These are phyloP conservation scores for Ilex paraguariensis DNA, from an alignment of 305 asterid genomes.

Conservation along the genomic window DNA sequence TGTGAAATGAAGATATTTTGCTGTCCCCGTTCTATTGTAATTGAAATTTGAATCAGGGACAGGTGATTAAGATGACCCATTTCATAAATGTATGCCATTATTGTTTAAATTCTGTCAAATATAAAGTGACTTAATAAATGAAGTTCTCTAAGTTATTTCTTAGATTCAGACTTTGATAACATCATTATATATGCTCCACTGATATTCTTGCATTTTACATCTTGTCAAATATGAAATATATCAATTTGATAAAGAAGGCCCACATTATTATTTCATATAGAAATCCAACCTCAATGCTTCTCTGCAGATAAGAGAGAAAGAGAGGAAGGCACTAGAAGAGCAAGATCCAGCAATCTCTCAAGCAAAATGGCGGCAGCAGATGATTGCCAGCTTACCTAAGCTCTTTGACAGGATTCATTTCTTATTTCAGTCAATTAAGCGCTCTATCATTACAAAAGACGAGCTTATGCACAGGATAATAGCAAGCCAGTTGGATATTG, in stretches of 20 bases:
- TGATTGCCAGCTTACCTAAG: conserved; percentile 12
- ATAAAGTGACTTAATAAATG: too few relatives aligned
- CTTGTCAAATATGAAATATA: neutral
- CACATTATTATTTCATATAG: too few relatives aligned
- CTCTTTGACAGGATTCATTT: conserved; percentile 15
- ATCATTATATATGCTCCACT: neutral
- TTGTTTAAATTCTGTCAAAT: too few relatives aligned
- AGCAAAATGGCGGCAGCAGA: conserved; percentile 13
- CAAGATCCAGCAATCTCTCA: conserved; percentile 21
- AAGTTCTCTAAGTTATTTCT: too few relatives aligned
- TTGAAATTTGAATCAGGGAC: too few relatives aligned
- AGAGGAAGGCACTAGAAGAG: conserved; percentile 7
- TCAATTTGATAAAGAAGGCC: too few relatives aligned
- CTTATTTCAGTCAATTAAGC: conserved; percentile 14
- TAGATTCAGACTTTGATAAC: neutral
- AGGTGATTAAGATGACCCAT: too few relatives aligned
- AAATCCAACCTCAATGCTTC: neutral
- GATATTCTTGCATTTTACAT: neutral
- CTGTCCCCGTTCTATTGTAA: neutral
- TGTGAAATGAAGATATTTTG: neutral
- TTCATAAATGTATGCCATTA: too few relatives aligned
- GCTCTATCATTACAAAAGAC: conserved; percentile 17
- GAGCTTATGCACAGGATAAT: conserved; percentile 14
- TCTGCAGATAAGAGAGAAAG: conserved; percentile 19
- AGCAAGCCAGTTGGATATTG: conserved; percentile 13